phyloP scores from a whole-genome alignment of 106 monocot genomes.

The Narthecium ossifragum region DNA sequence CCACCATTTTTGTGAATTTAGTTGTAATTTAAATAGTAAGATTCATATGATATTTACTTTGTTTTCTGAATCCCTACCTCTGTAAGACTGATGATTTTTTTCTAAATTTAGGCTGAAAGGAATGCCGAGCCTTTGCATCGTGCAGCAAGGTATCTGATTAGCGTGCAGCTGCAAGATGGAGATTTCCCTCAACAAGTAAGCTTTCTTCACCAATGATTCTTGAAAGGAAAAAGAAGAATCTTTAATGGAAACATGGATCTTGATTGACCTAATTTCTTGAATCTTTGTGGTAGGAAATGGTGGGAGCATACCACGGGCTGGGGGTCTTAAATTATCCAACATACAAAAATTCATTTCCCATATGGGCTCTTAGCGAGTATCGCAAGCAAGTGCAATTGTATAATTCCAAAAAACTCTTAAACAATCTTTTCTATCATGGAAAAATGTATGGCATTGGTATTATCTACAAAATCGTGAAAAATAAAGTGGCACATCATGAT shows the following conservation, averaged over 20 bases:
- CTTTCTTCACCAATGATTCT: background rate
- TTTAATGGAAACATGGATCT: slow-evolving; percentile 29
- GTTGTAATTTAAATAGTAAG: background rate
- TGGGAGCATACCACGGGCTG: too few species aligned
- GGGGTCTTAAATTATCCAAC: slow-evolving; percentile 32
- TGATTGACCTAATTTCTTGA: too few species aligned
- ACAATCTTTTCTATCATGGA: too few species aligned
- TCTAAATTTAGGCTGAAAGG: background rate
- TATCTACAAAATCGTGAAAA: too few species aligned
- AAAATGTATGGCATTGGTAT: too few species aligned
- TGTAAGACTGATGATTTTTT: background rate
- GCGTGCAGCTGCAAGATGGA: slow-evolving; percentile 12
- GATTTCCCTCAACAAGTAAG: slow-evolving; percentile 15
- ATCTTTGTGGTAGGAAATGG: too few species aligned
- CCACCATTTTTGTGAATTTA: background rate
- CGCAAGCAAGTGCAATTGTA: slow-evolving; percentile 5
- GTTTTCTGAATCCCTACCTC: background rate
- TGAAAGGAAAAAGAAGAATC: slow-evolving; percentile 31
- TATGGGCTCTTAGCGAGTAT: slow-evolving; percentile 39
- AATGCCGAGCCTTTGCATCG: slow-evolving; percentile 11
- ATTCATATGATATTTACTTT: too few species aligned
- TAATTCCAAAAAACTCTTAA: too few species aligned
- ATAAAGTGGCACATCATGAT: too few species aligned
- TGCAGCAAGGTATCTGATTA: slow-evolving; percentile 14
- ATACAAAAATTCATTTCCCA: slow-evolving; percentile 30